phyloP scores from a whole-genome alignment of 495 filamentous ascomycete species.

The Hyaloscypha variabilis region DNA sequence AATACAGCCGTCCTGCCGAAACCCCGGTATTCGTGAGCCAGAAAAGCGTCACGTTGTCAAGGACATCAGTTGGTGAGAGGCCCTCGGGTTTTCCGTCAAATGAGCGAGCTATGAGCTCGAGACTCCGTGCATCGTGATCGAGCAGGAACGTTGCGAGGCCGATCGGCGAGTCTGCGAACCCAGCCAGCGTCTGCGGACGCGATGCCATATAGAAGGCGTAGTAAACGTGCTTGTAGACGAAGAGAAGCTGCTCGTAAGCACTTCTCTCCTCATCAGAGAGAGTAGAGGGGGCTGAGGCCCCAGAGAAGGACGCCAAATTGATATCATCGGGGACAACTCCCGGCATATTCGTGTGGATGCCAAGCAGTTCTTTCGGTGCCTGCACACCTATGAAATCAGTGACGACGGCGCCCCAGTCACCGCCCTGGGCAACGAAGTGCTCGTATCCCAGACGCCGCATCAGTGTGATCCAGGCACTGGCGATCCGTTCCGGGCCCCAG shows the following conservation, averaged over 20 bases:
- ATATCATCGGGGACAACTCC: background rate
- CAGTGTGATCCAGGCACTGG: conserved; percentile 28
- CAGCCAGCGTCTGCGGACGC: background rate
- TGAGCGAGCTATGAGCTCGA: background rate
- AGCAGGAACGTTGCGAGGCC: background rate
- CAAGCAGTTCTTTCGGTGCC: background rate
- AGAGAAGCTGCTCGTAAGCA: background rate
- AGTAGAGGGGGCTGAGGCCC: background rate
- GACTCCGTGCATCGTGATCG: background rate
- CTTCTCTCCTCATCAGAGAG: background rate
- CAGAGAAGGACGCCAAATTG: background rate
- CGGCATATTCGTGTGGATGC: background rate
- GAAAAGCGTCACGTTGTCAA: background rate
- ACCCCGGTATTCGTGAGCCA: background rate
- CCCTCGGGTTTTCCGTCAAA: background rate
- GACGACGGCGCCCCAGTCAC: conserved; percentile 38
- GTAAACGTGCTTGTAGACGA: background rate
- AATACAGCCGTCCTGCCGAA: background rate
- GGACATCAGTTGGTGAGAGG: background rate
- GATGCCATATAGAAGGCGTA: background rate
- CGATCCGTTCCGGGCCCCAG: conserved; percentile 27
- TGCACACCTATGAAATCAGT: background rate
- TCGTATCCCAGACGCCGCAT: conserved; percentile 35
- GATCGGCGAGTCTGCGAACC: background rate
- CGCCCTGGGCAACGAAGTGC: conserved; percentile 38